Evolutionary conservation across 257 asterid genomes (phyloP), one percentile per base, ranked within the genome.

Genomic region (Fraxinus cuspidata): DNA sequence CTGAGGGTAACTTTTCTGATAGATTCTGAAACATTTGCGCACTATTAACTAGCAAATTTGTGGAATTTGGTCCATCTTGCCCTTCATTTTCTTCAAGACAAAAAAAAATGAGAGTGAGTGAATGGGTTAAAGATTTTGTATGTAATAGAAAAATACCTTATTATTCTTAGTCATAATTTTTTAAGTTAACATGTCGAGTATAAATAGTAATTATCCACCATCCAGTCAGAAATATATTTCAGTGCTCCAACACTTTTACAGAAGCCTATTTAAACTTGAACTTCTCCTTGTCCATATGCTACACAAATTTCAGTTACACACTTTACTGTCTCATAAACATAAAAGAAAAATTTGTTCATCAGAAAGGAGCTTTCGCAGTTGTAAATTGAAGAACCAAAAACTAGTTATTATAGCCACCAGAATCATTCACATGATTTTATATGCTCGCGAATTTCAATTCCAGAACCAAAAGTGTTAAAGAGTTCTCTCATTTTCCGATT

Each of bases 1-100:
- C 98, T 83, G 95, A 79, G 73, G 86, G 86, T 60, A 92, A 78
- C 32, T 83, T 88, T 60, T 86, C 86, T 63, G 84, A 76, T 78
- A 82, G 90, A 73, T 85, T 85, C 78, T 84, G 86, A 87, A 85
- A 40, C 74, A 80, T 81, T 75, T 47, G 84, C 32, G n/a, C 80
- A 75, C 81, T 86, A 75, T 74, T 82, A 74, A 70, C 75, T 64
- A 71, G 89, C 37, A 72, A 73, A 67, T 73, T 76, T 72, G 80
- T 51, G 75, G 83, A 77, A 76, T 86, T 72, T 58, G 58, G 87
- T 80, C 77, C 75, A 69, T 72, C 63, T 28, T 74, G 80, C 35
- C 44, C 83, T 72, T 75, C 81, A 56, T 75, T 81, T 78, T 84
- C 92, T 88, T 70, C 49, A 76, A 76, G 77, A 85, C 25, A 72